Percentiles rank a stretch among this genome's conserved stretches.
These are phyloP conservation scores for Alnus rubra DNA, from an alignment of 306 rosid species.

Conservation along the genomic window DNA sequence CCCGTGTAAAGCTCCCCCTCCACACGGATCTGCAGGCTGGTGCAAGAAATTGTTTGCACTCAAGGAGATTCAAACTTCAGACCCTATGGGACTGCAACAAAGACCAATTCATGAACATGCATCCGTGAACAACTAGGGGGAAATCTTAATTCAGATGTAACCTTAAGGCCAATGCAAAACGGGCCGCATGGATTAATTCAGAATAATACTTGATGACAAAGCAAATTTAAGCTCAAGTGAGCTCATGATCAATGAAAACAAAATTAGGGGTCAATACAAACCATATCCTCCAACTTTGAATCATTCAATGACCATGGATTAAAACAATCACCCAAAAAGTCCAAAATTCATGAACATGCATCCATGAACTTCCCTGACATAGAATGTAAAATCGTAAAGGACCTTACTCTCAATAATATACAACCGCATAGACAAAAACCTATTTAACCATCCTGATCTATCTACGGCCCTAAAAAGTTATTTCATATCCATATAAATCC, in stretches of 20 bases:
- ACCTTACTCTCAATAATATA: background rate
- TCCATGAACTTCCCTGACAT: background rate
- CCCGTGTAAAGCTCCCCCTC: too few species aligned
- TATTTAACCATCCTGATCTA: background rate
- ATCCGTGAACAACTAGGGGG: too few species aligned
- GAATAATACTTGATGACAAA: background rate
- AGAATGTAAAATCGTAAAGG: background rate
- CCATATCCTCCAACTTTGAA: background rate
- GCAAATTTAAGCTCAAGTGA: background rate
- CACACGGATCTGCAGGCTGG: too few species aligned
- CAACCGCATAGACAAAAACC: background rate
- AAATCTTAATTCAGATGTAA: background rate
- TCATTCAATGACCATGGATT: background rate
- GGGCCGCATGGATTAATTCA: too few species aligned
- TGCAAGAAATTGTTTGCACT: too few species aligned
- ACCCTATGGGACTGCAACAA: too few species aligned
- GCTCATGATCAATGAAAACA: background rate
- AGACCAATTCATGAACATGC: too few species aligned
- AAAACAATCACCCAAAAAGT: background rate
- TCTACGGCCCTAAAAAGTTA: background rate
- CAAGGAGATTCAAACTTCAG: too few species aligned
- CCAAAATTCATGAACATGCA: background rate
- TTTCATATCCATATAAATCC: background rate
- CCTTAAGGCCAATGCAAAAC: background rate
- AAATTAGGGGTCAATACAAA: background rate